Evolutionary conservation across 2,329 filamentous ascomycete genomes (phyloP).

Genomic region (Amauroascus verrucosus): DNA sequence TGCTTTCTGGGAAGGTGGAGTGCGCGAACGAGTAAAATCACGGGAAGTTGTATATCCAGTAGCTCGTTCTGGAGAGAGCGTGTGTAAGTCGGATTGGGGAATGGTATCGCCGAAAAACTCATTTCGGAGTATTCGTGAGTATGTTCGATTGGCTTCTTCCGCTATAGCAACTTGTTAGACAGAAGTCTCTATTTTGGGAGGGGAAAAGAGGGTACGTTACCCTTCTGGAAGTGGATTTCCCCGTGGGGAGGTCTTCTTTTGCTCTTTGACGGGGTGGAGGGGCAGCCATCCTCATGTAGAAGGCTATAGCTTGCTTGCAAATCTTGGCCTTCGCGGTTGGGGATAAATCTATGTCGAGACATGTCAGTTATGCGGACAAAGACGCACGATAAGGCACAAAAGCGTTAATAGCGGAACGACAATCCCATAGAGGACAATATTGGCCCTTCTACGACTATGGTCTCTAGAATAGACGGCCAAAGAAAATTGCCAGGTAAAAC

Average conservation of each 20-base stretch:
- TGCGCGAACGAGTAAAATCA: conserved; percentile 64
- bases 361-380: neutral
- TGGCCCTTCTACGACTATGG: too few relatives aligned
- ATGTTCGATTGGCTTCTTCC: conserved; percentile 90
- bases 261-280: conserved; percentile 75
- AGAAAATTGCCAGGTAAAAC: neutral
- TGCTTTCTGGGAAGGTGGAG: conserved; percentile 60
- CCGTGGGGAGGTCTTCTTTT: conserved; percentile 78
- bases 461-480: neutral
- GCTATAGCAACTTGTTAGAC: conserved; percentile 39
- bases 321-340: conserved; percentile 85
- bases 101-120: conserved; percentile 89
- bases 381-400: neutral
- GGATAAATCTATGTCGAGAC: conserved; percentile 66
- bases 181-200: conserved; percentile 8
- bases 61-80: conserved; percentile 49
- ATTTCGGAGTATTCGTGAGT: conserved; percentile 73
- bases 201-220: conserved; percentile 43
- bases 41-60: conserved; percentile 39
- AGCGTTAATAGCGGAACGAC: neutral
- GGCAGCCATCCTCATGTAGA: conserved; percentile 84
- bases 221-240: conserved; percentile 88
- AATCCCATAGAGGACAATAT: neutral
- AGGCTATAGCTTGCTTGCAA: conserved; percentile 86
- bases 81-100: conserved; percentile 63